Evolutionary conservation across 371 early-diverging fungal genomes (phyloP).

Genomic region (Haplosporangium sp.): DNA sequence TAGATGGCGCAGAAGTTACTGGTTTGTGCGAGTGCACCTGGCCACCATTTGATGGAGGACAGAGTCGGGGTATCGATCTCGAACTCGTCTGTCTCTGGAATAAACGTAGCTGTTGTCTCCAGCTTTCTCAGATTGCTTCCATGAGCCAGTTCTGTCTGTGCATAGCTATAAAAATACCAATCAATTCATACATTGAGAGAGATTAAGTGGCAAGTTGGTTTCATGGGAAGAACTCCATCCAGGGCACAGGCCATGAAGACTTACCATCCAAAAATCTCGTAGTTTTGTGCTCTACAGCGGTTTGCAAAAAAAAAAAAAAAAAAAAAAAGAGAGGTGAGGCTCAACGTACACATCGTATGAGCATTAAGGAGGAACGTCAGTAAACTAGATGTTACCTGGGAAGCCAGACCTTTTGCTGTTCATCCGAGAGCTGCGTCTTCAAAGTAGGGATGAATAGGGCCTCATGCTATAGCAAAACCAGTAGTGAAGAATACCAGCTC

Average conservation of each 20-base stretch:
- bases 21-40: slow-evolving; percentile 78
- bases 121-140: slow-evolving; percentile 91
- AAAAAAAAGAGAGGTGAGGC: too few relatives aligned
- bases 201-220: too few relatives aligned
- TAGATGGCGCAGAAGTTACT: slow-evolving; percentile 85
- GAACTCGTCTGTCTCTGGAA: slow-evolving; percentile 84
- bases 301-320: background rate
- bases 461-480: slow-evolving; percentile 52
- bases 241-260: slow-evolving; percentile 2
- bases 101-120: slow-evolving; percentile 91
- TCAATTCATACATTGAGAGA: background rate
- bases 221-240: too few relatives aligned
- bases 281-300: slow-evolving; percentile 64
- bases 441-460: slow-evolving; percentile 84
- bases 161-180: slow-evolving; percentile 56
- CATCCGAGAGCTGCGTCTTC: slow-evolving; percentile 75
- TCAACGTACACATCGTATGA: too few relatives aligned
- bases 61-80: slow-evolving; percentile 88
- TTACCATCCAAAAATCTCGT: slow-evolving; percentile 81
- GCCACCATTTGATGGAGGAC: slow-evolving; percentile 91
- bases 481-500: background rate
- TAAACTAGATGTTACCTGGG: slow-evolving; percentile 55
- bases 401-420: slow-evolving; percentile 81
- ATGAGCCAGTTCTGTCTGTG: slow-evolving; percentile 75
- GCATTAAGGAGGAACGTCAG: too few relatives aligned